phyloP scores from a whole-genome alignment of 176 grass and related monocot species.

The Oryza brachyantha region DNA sequence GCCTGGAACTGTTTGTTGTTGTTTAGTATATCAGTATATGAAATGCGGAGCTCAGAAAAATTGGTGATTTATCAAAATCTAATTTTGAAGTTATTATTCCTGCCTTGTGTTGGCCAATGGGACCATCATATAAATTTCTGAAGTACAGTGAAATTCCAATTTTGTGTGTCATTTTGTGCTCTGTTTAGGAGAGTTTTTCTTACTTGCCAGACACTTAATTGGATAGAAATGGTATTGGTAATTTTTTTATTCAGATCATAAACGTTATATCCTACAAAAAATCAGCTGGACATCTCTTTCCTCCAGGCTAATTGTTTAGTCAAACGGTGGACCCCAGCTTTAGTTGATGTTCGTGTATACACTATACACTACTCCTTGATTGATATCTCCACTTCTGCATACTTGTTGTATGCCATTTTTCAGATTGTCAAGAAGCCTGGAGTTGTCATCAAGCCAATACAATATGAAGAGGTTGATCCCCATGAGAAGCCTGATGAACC shows the following conservation, averaged over 20 bases:
- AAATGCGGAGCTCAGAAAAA: not conserved
- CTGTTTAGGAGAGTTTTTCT: not conserved
- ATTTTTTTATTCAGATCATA: not conserved
- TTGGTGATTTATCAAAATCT: slow-evolving; percentile 1
- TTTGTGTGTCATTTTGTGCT: not conserved
- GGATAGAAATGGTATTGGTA: not conserved
- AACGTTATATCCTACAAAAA: not conserved
- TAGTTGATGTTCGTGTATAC: not conserved
- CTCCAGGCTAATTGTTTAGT: not conserved
- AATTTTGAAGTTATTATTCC: not conserved
- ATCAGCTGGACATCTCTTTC: not conserved
- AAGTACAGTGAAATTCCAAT: slow-evolving; percentile 8
- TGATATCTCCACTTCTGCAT: slow-evolving; percentile 18
- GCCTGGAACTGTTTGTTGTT: not conserved
- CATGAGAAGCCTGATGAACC: slow-evolving; percentile 66
- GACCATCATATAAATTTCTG: not conserved
- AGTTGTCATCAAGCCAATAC: slow-evolving; percentile 74
- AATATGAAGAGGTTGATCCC: slow-evolving; percentile 79
- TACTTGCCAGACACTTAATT: not conserved
- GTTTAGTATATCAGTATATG: not conserved
- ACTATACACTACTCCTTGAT: not conserved
- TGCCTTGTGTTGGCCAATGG: not conserved
- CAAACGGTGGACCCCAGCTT: not conserved
- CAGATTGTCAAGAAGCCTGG: slow-evolving; percentile 96
- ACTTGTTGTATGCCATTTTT: slow-evolving; percentile 16